Conservation (phyloP, 257 asterid species). For the Ophiorrhiza pumila region DNA sequence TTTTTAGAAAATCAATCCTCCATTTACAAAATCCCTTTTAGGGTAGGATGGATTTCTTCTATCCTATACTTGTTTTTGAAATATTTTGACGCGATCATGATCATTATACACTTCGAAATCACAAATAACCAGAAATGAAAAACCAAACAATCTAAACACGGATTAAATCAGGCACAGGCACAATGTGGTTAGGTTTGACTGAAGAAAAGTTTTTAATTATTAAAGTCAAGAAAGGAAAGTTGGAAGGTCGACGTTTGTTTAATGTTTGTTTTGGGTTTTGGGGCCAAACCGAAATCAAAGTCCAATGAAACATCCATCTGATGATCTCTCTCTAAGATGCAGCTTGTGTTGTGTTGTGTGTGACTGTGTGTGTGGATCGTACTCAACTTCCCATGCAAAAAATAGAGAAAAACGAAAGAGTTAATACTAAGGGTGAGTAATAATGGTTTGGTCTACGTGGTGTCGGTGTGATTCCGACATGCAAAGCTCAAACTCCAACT, state of each 20-base stretch:
- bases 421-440: background rate
- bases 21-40: too few relatives aligned
- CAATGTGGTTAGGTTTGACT: slow-evolving; percentile 5
- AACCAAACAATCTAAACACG: background rate
- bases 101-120: background rate
- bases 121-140: background rate
- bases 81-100: too few relatives aligned
- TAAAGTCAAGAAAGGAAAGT: slow-evolving; percentile 15
- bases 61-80: too few relatives aligned
- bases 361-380: slow-evolving; percentile 11
- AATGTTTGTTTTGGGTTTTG: slow-evolving; percentile 6
- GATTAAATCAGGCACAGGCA: background rate
- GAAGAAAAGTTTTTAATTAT: background rate
- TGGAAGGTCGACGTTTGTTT: slow-evolving; percentile 22
- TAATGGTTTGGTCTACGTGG: slow-evolving; percentile 26
- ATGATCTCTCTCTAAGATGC: background rate
- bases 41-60: too few relatives aligned
- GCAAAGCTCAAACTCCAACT: slow-evolving; percentile 25
- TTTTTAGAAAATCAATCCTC: too few relatives aligned
- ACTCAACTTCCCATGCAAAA: slow-evolving; percentile 24
- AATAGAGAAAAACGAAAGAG: background rate
- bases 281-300: slow-evolving; percentile 9
- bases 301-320: slow-evolving; percentile 16
- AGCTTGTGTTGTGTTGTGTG: background rate
- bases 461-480: slow-evolving; percentile 39